Base-by-base conservation (phyloP, 2,329 filamentous ascomycete genomes). In the Daldinia sp. region DNA sequence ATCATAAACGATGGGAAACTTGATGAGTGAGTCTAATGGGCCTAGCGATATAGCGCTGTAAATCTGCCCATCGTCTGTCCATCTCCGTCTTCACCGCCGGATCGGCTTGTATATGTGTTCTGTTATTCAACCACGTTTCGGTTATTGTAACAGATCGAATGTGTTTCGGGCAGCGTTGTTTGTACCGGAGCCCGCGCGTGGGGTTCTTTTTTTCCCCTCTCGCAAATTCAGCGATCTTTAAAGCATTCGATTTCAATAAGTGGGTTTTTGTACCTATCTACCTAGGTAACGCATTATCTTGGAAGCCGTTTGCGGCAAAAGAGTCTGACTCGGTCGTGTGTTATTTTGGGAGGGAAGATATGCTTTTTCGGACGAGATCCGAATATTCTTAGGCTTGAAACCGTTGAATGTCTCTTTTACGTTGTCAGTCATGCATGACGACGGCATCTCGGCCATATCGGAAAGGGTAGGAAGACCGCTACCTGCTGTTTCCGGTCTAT, bases 11-110 rank as follows among this genome's bases (percentile, higher is more conserved):
- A 54, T 12, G 15, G 18, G 37, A 57, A 57, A 55, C 44, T 54
- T 37, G 37, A 64, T 50, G 44, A 55, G 41, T 50, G 44, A 55
- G 41, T 42, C 39, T 33, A 54, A 35, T 1, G n/a, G 39, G 15
- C 56, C 56, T 53, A 64, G 50, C 12, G 37, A 39, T 20, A 48
- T 20, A 60, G 48, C 26, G 53, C 18, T 15, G 46, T 57, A n/a
- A 61, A 62, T 39, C 33, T 60, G 42, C 12, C 65, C 57, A 59
- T 62, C 63, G 62, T 67, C 65, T 60, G 41, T 61, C 33, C 33
- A 37, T 54, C 18, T 23, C 70, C 64, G 39, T 55, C 64, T 56
- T 72, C 67, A 74, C 71, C 67, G 68, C 71, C 54, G 67, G 44
- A 62, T 51, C 35, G 54, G 46, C 10, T 55, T 60, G 30, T 50